phyloP scores from a whole-genome alignment of 345 rosid genomes.

The Angophora floribunda region DNA sequence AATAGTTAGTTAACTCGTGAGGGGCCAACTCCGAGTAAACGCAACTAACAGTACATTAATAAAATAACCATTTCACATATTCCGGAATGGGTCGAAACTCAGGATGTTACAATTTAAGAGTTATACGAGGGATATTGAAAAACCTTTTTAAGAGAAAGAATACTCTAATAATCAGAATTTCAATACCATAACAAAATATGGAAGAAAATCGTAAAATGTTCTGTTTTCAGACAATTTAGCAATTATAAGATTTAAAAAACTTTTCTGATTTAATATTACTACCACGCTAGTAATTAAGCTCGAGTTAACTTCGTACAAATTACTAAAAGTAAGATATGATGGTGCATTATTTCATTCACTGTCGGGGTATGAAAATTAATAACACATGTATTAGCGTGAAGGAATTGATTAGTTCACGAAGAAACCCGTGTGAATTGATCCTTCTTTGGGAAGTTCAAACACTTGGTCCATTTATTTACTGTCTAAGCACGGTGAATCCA shows the following conservation, averaged over 20 bases:
- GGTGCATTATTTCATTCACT: not conserved
- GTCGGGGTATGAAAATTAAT: not conserved
- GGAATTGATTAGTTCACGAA: not conserved
- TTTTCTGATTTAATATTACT: not conserved
- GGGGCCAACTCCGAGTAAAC: too few relatives aligned
- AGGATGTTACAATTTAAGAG: too few relatives aligned
- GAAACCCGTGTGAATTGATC: not conserved
- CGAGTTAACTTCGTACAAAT: not conserved
- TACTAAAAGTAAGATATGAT: not conserved
- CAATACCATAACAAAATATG: not conserved
- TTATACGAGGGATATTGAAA: too few relatives aligned
- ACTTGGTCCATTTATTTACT: not conserved
- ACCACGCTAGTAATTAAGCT: not conserved
- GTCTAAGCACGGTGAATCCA: not conserved
- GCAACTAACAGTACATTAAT: too few relatives aligned
- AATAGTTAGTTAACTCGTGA: too few relatives aligned
- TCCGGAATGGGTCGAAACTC: too few relatives aligned
- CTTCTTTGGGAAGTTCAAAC: not conserved
- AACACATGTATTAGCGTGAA: not conserved
- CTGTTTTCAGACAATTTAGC: too few relatives aligned
- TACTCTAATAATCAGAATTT: not conserved
- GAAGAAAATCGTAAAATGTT: too few relatives aligned
- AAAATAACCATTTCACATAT: too few relatives aligned
- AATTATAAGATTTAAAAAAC: not conserved
- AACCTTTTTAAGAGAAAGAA: too few relatives aligned